Conservation (phyloP, 768 basidiomycete genomes). For the Coprinellus aureogranulatus region DNA sequence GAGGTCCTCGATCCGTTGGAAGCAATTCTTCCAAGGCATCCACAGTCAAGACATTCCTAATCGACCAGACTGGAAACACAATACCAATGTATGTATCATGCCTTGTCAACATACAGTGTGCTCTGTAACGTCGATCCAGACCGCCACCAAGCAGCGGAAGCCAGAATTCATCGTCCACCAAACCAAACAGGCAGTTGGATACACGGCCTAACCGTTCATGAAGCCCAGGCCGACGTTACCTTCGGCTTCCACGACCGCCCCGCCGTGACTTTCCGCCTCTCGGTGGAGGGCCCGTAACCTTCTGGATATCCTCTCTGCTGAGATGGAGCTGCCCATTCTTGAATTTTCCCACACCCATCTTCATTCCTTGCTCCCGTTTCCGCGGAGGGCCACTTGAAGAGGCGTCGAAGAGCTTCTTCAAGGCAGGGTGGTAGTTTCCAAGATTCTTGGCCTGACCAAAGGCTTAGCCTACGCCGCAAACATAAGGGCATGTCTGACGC, state of each 20-base stretch:
- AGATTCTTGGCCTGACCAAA: constrained; percentile 67
- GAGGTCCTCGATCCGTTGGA: constrained; percentile 10
- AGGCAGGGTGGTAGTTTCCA: constrained; percentile 79
- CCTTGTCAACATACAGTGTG: neutral
- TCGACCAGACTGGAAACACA: constrained; percentile 32
- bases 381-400: constrained; percentile 18
- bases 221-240: neutral
- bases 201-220: neutral
- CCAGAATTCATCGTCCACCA: neutral
- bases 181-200: neutral
- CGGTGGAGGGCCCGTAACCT: constrained; percentile 22
- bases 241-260: constrained; percentile 8
- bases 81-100: constrained; percentile 28
- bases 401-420: constrained; percentile 61
- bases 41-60: constrained; percentile 27
- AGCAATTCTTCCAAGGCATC: constrained; percentile 26
- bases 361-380: constrained; percentile 63
- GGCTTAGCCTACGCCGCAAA: too few relatives aligned
- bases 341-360: constrained; percentile 80
- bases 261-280: constrained; percentile 17
- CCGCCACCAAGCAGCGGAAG: constrained; percentile 1
- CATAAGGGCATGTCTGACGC: constrained; percentile 23
- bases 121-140: neutral
- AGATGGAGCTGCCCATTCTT: constrained; percentile 66
- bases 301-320: constrained; percentile 57